These are phyloP conservation scores for Lagenidium giganteum DNA, from an alignment of 352 stramenopile genomes.

Conservation along the genomic window DNA sequence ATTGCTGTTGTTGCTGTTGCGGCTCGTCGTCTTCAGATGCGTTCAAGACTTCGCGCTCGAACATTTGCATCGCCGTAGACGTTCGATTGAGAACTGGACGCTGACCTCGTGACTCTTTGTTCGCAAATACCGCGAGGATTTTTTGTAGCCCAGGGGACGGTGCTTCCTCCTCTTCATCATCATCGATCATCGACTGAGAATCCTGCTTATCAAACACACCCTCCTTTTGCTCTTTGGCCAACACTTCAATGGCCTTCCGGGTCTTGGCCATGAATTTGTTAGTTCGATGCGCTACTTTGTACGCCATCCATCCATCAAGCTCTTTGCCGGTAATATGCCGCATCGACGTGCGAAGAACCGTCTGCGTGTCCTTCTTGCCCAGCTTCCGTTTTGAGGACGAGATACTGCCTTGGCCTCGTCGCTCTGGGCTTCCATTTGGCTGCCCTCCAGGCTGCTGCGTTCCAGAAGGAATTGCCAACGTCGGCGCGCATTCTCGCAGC, in stretches of 20 bases:
- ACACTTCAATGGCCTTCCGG: constrained; percentile 32
- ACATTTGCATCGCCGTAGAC: constrained; percentile 15
- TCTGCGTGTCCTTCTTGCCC: constrained; percentile 16
- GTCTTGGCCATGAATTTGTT: constrained; percentile 60
- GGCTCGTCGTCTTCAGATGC: constrained; percentile 20
- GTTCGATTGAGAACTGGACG: background rate
- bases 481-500: constrained; percentile 39
- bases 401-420: too few relatives aligned
- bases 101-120: too few relatives aligned
- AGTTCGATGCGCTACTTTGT: constrained; percentile 55
- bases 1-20: background rate
- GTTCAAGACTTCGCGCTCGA: constrained; percentile 47
- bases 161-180: background rate
- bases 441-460: background rate
- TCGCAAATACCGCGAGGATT: too few relatives aligned
- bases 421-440: too few relatives aligned
- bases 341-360: constrained; percentile 8
- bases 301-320: constrained; percentile 44
- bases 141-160: background rate
- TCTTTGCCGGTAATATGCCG: constrained; percentile 17
- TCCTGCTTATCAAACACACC: constrained; percentile 1
- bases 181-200: too few relatives aligned
- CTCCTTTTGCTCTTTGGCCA: constrained; percentile 18
- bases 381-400: constrained; percentile 19
- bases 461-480: constrained; percentile 2